Evolutionary conservation across 148 eudicot genomes (phyloP), one percentile per base, ranked within the genome.

Genomic region (Arbutus unedo): DNA sequence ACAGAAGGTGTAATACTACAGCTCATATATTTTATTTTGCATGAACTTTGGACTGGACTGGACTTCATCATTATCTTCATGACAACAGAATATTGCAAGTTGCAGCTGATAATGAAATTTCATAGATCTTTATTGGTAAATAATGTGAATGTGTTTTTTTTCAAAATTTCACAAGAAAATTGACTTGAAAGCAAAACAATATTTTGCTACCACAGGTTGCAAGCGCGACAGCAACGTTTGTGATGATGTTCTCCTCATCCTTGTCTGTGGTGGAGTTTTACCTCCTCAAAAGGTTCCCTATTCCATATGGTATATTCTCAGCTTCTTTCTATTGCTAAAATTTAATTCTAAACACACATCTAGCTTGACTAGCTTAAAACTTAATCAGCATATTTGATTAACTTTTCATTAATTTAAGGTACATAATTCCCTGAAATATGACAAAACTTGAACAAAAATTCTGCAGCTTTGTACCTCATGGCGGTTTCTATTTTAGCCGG

Each of bases 171-270:
- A 25, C 44, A 6, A 3, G 48, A n/a, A 45, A 80, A 19, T n/a
- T 54, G 66, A 41, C 53, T 13, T 2, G 55, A 21, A 2, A 18
- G 6, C 55, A 5, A 71, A 10, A 13, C 4, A 6, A 23, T 71
- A 3, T 48, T 23, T 67, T 70, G 48, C 11, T 5, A 74, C 80
- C 75, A 55, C 87, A 95, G 98, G 98, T 93, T 47, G 98, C 99
- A 21, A 96, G 99, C 59, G 95, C 99, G 50, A 96, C 99, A 82
- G 99, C 99, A 55, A 96, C 99, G 3, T 96, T 96, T 83, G 99
- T 96, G 83, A 96, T 96, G 99, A 84, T 96, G 87, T 96, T 90
- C 83, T 96, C 99, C 10, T 92, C 99, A 71, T 96, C 99, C 60
- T 86, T 96, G 79, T 96, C 99, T 21, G 99, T 96, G 81, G 94